Percentiles rank a stretch among this genome's conserved stretches.
phyloP scores from a whole-genome alignment of 257 asterid genomes.

The Knoxia roxburghii region DNA sequence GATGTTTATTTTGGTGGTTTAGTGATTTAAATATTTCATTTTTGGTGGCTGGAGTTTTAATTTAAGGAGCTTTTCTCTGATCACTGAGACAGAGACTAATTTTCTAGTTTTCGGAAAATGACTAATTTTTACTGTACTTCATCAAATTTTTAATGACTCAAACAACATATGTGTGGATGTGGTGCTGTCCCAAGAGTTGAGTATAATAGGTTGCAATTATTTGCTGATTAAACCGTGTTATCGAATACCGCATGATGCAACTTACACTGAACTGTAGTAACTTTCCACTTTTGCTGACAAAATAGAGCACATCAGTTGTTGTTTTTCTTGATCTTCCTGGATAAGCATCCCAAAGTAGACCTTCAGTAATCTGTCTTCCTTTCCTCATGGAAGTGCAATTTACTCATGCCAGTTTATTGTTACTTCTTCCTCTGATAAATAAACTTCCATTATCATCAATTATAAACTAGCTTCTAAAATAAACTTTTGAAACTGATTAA shows the following conservation, averaged over 20 bases:
- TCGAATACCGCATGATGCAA: constrained; percentile 6
- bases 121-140: background rate
- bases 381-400: constrained; percentile 73
- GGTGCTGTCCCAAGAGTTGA: background rate
- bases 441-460: constrained; percentile 68
- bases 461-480: constrained; percentile 66
- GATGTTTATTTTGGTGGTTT: too few species aligned
- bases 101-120: too few species aligned
- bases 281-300: constrained; percentile 62
- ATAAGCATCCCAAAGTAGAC: constrained; percentile 76
- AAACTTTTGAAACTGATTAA: too few species aligned
- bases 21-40: too few species aligned
- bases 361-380: constrained; percentile 61
- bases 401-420: constrained; percentile 56
- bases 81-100: background rate
- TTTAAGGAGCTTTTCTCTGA: too few species aligned
- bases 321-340: constrained; percentile 44
- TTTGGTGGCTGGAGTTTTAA: too few species aligned
- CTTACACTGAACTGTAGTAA: constrained; percentile 67
- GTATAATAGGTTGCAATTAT: background rate
- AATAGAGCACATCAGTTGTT: constrained; percentile 61
- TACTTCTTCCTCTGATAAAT: constrained; percentile 62
- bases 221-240: background rate
- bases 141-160: background rate
- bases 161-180: background rate